These are phyloP conservation scores for Byssothecium circinans DNA, from an alignment of 2,329 filamentous ascomycete genomes.

Conservation along the genomic window DNA sequence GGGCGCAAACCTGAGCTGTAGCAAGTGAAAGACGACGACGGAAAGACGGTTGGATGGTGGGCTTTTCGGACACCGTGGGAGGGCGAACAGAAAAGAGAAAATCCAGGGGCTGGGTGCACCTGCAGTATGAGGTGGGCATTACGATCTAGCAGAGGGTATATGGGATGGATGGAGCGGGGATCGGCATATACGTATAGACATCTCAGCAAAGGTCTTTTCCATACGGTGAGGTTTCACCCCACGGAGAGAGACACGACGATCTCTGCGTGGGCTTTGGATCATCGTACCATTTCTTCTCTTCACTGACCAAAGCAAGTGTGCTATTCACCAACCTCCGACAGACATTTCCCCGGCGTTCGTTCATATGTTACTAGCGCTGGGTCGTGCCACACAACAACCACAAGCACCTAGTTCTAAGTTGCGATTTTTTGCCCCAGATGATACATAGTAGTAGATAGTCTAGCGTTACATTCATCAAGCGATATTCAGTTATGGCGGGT, in stretches of 20 bases:
- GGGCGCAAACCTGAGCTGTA: conserved; percentile 15
- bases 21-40: conserved; percentile 27
- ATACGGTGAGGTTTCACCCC: conserved; percentile 9
- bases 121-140: conserved; percentile 13
- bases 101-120: not conserved
- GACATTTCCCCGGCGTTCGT: conserved; percentile 38
- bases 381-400: conserved; percentile 1
- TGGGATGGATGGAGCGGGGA: conserved; percentile 12
- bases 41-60: conserved; percentile 12
- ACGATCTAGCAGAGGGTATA: conserved; percentile 8
- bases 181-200: conserved; percentile 38
- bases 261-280: conserved; percentile 12
- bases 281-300: not conserved
- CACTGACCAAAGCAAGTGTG: conserved; percentile 12
- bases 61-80: conserved; percentile 11
- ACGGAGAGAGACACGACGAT: conserved; percentile 5
- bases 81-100: conserved; percentile 6
- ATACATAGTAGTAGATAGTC: conserved; percentile 2
- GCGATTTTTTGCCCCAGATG: conserved; percentile 1
- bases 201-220: conserved; percentile 25
- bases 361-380: conserved; percentile 7
- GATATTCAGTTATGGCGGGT: not conserved
- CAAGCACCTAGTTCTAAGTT: too few species aligned
- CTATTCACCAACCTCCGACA: conserved; percentile 6
- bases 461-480: not conserved